Conservation (phyloP, 179 eudicot genomes). For the Patellifolia procumbens region DNA sequence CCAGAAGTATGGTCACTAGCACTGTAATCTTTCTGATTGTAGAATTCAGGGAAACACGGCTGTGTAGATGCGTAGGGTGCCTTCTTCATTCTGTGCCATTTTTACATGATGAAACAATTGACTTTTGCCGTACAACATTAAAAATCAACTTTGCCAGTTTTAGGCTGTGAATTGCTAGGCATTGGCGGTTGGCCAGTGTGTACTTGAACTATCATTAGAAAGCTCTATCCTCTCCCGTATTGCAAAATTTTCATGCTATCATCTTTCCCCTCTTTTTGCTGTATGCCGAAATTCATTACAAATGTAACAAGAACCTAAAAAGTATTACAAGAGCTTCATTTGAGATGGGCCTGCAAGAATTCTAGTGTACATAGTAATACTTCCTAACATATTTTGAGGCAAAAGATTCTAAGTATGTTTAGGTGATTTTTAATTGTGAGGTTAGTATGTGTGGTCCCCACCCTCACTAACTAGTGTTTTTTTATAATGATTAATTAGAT, state of each 20-base stretch:
- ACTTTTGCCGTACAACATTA: not conserved
- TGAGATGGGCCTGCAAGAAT: no score
- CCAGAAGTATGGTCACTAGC: slow-evolving; percentile 83
- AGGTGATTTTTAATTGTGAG: no score
- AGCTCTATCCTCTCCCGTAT: not conserved
- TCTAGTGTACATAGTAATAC: no score
- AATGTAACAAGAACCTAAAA: not conserved
- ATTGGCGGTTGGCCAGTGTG: slow-evolving; percentile 6
- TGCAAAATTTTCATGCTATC: not conserved
- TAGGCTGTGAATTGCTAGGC: not conserved
- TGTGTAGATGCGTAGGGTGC: slow-evolving; percentile 5
- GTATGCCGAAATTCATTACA: not conserved
- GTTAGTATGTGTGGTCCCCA: no score
- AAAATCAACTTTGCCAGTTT: not conserved
- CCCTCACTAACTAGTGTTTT: no score
- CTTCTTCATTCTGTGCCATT: not conserved
- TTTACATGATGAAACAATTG: not conserved
- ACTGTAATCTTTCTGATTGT: not conserved
- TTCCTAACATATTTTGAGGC: no score
- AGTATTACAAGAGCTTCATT: no score
- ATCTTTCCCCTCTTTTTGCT: not conserved
- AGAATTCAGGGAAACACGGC: not conserved
- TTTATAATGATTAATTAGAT: no score
- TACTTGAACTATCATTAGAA: not conserved
- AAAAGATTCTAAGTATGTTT: no score